A percentile compares a stretch with the other conserved stretches of the same genome.
Evolutionary conservation across 805 yeast genomes (phyloP).

Genomic region (Kodamaea hsintzibuensis): DNA sequence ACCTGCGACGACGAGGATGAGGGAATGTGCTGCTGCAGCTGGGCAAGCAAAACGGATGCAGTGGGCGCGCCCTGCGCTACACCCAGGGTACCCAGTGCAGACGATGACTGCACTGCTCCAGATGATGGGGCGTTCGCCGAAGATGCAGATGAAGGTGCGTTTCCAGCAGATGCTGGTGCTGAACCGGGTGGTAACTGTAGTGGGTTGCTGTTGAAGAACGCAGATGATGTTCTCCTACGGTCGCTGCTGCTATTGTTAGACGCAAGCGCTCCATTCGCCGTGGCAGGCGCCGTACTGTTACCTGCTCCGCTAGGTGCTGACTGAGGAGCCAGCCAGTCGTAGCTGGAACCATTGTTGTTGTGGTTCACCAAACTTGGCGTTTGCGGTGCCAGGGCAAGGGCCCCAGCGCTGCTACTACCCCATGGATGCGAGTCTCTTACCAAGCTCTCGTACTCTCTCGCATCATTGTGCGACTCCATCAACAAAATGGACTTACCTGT

Average conservation of each 20-base stretch:
- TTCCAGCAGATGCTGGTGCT: slow-evolving; percentile 14
- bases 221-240: slow-evolving; percentile 55
- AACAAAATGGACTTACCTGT: slow-evolving; percentile 45
- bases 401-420: slow-evolving; percentile 2
- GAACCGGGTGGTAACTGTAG: slow-evolving; percentile 11
- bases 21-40: slow-evolving; percentile 7
- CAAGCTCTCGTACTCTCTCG: slow-evolving; percentile 47
- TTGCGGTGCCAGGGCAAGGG: slow-evolving; percentile 35
- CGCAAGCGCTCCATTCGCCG: slow-evolving; percentile 5
- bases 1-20: neutral
- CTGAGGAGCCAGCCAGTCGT: neutral
- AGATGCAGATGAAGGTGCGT: slow-evolving; percentile 7
- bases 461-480: slow-evolving; percentile 49
- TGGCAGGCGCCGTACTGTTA: slow-evolving; percentile 1
- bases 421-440: slow-evolving; percentile 28
- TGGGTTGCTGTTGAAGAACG: slow-evolving; percentile 44
- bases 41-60: slow-evolving; percentile 10
- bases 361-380: slow-evolving; percentile 30
- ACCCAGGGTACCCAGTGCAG: slow-evolving; percentile 5
- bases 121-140: neutral
- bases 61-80: slow-evolving; percentile 8
- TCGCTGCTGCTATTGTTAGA: slow-evolving; percentile 18
- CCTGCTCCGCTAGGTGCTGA: neutral
- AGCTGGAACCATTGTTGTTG: neutral
- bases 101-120: neutral